Evolutionary conservation across 225 moss, liverwort and hornwort genomes (phyloP), one percentile per base, ranked within the genome.

Genomic region (Neckera pumila): DNA sequence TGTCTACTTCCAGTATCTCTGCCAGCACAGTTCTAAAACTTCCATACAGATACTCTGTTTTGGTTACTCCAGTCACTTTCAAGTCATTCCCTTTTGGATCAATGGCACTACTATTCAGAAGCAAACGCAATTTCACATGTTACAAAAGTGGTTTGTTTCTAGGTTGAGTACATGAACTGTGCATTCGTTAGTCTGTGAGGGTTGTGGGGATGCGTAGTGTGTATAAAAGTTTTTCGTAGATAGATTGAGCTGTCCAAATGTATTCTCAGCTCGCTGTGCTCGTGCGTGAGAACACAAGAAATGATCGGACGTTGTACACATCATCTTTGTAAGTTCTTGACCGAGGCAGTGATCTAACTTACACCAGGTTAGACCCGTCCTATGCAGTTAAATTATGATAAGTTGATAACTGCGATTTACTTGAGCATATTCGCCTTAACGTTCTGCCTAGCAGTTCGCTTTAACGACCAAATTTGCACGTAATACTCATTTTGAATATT

Each of bases 381-480:
- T 26, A 42, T 12, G 26, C 5, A 5, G 14, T 15, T 13, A 25
- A 25, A 8, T 70, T 4, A 1, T 42, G 14, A 1, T 5, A 3
- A 40, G 2, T 42, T 14, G 3, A 5, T 1, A 42, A 4, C 8
- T 17, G 15, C 1, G 26, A 9, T 72, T 72, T 72, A 3, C 10
- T 71, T 71, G 9, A 42, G 9, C 71, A 16, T 15, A 9, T 3
- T 15, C 42, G 0, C 3, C 15, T 71, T 42, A 1, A 6, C 14
- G 0, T 0, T 15, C 4, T 25, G 25, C 1, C 14, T 0, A 14
- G 7, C 7, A 5, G 1, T 27, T 30, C 0, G 7, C 7, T 47
- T 30, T 19, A 4, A 3, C 47, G 11, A 3, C 5, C n/a, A n/a
- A n/a, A n/a, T 7, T 2, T 12, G 31, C 18, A 5, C 18, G 4